Percentiles rank a stretch among this genome's conserved stretches.
These are phyloP conservation scores for Brettanomyces custersianus DNA, from an alignment of 805 yeast genomes.

Conservation along the genomic window DNA sequence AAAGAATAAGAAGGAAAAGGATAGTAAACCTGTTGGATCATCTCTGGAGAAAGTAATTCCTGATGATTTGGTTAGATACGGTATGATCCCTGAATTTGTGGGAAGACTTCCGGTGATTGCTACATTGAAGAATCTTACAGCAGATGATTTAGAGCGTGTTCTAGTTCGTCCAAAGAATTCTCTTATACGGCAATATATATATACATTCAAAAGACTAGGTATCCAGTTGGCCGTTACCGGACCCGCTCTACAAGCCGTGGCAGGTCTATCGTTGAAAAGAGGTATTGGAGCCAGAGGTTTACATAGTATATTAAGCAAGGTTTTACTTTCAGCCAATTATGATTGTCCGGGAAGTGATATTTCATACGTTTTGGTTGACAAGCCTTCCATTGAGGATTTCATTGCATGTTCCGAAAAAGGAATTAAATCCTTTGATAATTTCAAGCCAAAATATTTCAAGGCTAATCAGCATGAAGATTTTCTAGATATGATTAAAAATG, in stretches of 20 bases:
- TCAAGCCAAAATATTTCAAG: slow-evolving; percentile 31
- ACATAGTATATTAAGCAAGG: slow-evolving; percentile 44
- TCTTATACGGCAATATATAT: slow-evolving; percentile 41
- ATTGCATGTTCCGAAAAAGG: slow-evolving; percentile 10
- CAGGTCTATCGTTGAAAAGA: slow-evolving; percentile 38
- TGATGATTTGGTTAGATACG: slow-evolving; percentile 41
- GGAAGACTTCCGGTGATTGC: slow-evolving; percentile 52
- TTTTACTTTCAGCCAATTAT: slow-evolving; percentile 42
- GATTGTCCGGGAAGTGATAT: slow-evolving; percentile 54
- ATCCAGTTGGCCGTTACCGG: slow-evolving; percentile 40
- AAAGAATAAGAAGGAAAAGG: slow-evolving; percentile 20
- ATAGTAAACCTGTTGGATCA: slow-evolving; percentile 28
- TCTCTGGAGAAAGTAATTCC: slow-evolving; percentile 40
- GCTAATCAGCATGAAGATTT: not conserved
- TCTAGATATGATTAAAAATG: not conserved
- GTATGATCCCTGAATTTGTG: slow-evolving; percentile 50
- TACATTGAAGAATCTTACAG: slow-evolving; percentile 36
- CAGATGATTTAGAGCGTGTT: slow-evolving; percentile 37
- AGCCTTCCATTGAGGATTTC: slow-evolving; percentile 32
- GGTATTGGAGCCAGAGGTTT: slow-evolving; percentile 59
- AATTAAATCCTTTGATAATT: slow-evolving; percentile 1
- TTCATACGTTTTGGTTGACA: slow-evolving; percentile 39
- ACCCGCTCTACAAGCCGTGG: slow-evolving; percentile 38
- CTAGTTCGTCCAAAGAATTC: slow-evolving; percentile 50
- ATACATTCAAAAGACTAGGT: slow-evolving; percentile 43